Evolutionary conservation across 768 basidiomycete species (phyloP), one percentile per base, ranked within the genome.

Genomic region (Mrakia hoshinonis): DNA sequence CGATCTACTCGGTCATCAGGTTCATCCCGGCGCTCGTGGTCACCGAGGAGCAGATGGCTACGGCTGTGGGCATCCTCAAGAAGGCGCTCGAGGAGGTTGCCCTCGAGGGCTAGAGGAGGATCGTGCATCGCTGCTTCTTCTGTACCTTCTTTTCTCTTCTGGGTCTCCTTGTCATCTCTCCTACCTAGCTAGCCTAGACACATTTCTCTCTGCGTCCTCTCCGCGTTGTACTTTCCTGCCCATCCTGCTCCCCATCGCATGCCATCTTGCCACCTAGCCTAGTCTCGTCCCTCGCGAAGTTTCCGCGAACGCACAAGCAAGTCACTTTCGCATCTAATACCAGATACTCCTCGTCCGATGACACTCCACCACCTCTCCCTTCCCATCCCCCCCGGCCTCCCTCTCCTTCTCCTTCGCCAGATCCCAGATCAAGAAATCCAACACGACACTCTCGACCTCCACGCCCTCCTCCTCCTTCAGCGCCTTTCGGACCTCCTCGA

Each of bases 1-100:
- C 89, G 64, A 83, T 90, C 31, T 94, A 89, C 78, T 89, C 94
- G 78, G 75, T 89, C 18, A 82, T 96, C 70, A 83, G 93, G 77
- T 96, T 98, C 83, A 97, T 98, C 76, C 95, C 95, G 4, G 86
- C 95, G 20, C 80, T 97, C 76, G 94, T 91, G 77, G 85, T 95
- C 73, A 85, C 84, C 29, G 79, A 85, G 79, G 85, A 83, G 78
- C 91, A 97, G 77, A 81, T 96, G 81, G 83, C 80, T 75, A 86
- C 86, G 67, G 81, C 77, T 1, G 75, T 79, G 46, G 73, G 74
- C 51, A 80, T 81, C 72, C 79, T 81, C 76, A 75, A 72, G 67
- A 84, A 89, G 77, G 86, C 89, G 13, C 34, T 72, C 34, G 65
- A 72, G 64, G 70, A 72, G 70, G 87, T 81, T 39, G 79, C 81